phyloP scores from a whole-genome alignment of 2,329 filamentous ascomycete species.

The Phoma sp. region DNA sequence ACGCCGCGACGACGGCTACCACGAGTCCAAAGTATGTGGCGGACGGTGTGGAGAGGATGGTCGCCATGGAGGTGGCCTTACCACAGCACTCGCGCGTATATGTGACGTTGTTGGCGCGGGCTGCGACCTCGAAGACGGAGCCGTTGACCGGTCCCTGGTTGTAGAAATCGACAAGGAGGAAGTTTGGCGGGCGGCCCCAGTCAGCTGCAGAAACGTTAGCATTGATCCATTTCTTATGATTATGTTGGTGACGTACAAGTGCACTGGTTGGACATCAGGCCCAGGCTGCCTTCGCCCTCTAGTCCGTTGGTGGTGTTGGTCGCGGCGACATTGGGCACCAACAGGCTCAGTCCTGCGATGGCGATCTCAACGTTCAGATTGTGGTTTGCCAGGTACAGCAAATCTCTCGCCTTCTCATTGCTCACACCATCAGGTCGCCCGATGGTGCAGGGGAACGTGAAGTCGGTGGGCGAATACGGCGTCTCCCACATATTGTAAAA shows the following conservation, averaged over 20 bases:
- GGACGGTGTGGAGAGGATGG: conserved; percentile 16
- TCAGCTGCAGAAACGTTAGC: conserved; percentile 28
- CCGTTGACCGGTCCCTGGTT: conserved; percentile 45
- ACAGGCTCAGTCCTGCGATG: conserved; percentile 33
- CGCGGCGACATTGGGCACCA: conserved; percentile 47
- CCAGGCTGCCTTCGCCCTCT: conserved; percentile 43
- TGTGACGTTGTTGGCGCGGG: conserved; percentile 71
- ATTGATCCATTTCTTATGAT: background rate
- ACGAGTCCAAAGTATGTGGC: conserved; percentile 27
- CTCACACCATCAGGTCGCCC: conserved; percentile 76
- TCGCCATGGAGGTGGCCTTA: conserved; percentile 23
- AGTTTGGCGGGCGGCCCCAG: conserved; percentile 49
- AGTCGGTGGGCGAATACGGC: conserved; percentile 75
- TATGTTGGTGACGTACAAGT: conserved; percentile 35
- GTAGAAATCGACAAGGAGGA: conserved; percentile 52
- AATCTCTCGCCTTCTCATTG: conserved; percentile 58
- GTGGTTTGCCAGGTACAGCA: conserved; percentile 88
- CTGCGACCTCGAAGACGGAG: conserved; percentile 50
- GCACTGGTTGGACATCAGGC: conserved; percentile 42
- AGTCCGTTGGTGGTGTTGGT: conserved; percentile 46
- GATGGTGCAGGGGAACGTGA: conserved; percentile 76
- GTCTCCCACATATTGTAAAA: conserved; percentile 94
- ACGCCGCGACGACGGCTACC: conserved; percentile 21
- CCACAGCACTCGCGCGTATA: conserved; percentile 69
- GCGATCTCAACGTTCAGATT: conserved; percentile 80